A percentile compares a stretch with the other conserved stretches of the same genome.
Evolutionary conservation across 805 yeast species (phyloP).

Genomic region (Metschnikowia dekortorum): DNA sequence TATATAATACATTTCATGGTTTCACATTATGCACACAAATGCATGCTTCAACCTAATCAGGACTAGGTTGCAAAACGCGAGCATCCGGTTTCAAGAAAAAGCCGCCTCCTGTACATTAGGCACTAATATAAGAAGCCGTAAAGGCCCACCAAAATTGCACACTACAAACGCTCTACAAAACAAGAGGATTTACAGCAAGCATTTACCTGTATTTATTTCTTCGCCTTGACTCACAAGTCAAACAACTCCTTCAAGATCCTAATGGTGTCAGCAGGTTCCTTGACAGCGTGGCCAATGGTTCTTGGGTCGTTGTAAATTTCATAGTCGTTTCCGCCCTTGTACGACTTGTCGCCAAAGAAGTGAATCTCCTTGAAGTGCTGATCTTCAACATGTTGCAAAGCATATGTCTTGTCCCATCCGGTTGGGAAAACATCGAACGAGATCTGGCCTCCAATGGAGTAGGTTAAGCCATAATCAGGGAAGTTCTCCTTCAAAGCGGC

Average conservation of each 20-base stretch:
- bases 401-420: conserved; percentile 99
- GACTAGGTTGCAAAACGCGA: neutral
- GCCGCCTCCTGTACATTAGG: neutral
- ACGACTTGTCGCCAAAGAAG: conserved; percentile 98
- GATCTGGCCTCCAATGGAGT: conserved; percentile 99
- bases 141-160: no score
- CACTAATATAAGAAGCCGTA: no score
- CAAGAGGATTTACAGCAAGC: no score
- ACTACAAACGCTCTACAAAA: no score
- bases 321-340: conserved; percentile 97
- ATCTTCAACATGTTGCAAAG: conserved; percentile 83
- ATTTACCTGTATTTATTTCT: no score
- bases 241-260: conserved; percentile 81
- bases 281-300: conserved; percentile 94
- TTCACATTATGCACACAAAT: conserved; percentile 2
- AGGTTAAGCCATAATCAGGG: conserved; percentile 81
- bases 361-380: conserved; percentile 87
- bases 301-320: conserved; percentile 91
- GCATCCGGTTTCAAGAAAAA: neutral
- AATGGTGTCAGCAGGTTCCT: conserved; percentile 84
- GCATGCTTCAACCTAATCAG: neutral
- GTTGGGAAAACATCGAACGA: conserved; percentile 99
- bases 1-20: neutral
- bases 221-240: conserved; percentile 33
- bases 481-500: conserved; percentile 78